Evolutionary conservation across 2,329 filamentous ascomycete genomes (phyloP), one percentile per base, ranked within the genome.

Genomic region (Nemania diffusa): DNA sequence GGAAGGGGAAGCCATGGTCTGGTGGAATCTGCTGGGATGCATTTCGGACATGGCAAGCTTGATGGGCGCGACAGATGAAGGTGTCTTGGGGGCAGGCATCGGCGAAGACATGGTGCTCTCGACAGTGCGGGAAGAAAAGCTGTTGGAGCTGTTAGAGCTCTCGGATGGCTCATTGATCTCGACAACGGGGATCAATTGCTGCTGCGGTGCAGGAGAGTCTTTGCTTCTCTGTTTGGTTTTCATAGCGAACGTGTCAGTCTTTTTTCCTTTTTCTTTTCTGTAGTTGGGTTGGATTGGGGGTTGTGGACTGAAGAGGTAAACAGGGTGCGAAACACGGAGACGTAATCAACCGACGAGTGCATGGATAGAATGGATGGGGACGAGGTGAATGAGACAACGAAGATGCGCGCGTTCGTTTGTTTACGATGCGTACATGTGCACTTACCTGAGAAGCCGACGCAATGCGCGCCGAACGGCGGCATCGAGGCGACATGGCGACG

Each of bases 21-120:
- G 85, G 64, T 96, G 93, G 64, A 89, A 88, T 77, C 92, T 92
- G 82, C 92, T 92, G 8, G 95, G 95, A 77, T 97, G 94, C 94
- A 97, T 97, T 78, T 97, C 94, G 67, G 90, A 88, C 70, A 86
- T 85, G 55, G 91, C 83, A 26, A 93, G 92, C 81, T 92, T 91
- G 72, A 91, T 82, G 5, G 89, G 85, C 3, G 89, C 88, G 15
- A 85, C 86, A 44, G 88, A 87, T 46, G 84, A 85, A 5, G 93
- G 93, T 1, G 92, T 91, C 73, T 78, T 72, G 57, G 82, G 77
- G 57, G 73, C 72, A 51, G 74, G 75, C 65, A 73, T 69, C 8
- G 80, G 77, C 27, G 80, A 81, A 22, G 81, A 80, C 66, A 76
- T 75, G 58, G 75, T 71, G 20, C 76, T 76, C 58, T 73, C 20